Percentiles rank a stretch among this genome's conserved stretches.
phyloP scores from a whole-genome alignment of 176 grass and related monocot genomes.

The Microstegium vimineum region DNA sequence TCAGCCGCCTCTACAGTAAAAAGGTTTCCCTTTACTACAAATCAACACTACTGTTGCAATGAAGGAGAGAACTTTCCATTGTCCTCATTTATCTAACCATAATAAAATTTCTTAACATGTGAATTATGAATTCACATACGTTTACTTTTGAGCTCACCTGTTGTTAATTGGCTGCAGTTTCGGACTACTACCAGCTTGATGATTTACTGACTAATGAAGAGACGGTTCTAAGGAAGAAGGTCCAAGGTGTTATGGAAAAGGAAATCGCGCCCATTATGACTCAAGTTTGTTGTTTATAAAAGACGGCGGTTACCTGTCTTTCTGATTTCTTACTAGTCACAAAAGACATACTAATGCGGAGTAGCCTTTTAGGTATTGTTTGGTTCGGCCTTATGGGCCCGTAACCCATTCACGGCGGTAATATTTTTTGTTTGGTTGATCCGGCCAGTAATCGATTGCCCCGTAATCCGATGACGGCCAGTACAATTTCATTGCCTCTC shows the following conservation, averaged over 20 bases:
- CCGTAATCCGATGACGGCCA: too few relatives aligned
- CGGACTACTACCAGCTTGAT: slow-evolving; percentile 88
- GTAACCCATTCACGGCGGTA: too few relatives aligned
- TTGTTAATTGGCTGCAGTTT: slow-evolving; percentile 54
- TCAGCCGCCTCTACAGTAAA: too few relatives aligned
- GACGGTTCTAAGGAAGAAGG: slow-evolving; percentile 55
- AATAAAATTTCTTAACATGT: too few relatives aligned
- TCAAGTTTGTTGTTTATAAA: slow-evolving; percentile 43
- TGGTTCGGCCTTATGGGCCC: too few relatives aligned
- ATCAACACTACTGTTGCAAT: too few relatives aligned
- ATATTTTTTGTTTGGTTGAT: too few relatives aligned
- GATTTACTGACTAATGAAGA: slow-evolving; percentile 77
- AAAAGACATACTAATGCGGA: not conserved
- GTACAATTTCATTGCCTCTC: too few relatives aligned
- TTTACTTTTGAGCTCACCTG: not conserved
- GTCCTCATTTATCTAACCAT: too few relatives aligned
- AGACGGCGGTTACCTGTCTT: not conserved
- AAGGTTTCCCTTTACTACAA: too few relatives aligned
- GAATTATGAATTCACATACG: not conserved
- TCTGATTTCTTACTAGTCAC: not conserved
- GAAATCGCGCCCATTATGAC: slow-evolving; percentile 93
- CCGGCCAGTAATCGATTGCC: too few relatives aligned
- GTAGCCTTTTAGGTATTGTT: not conserved
- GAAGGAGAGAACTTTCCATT: too few relatives aligned
- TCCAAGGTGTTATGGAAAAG: slow-evolving; percentile 60